phyloP scores from a whole-genome alignment of 768 basidiomycete species.

The Glaciozyma martinii region DNA sequence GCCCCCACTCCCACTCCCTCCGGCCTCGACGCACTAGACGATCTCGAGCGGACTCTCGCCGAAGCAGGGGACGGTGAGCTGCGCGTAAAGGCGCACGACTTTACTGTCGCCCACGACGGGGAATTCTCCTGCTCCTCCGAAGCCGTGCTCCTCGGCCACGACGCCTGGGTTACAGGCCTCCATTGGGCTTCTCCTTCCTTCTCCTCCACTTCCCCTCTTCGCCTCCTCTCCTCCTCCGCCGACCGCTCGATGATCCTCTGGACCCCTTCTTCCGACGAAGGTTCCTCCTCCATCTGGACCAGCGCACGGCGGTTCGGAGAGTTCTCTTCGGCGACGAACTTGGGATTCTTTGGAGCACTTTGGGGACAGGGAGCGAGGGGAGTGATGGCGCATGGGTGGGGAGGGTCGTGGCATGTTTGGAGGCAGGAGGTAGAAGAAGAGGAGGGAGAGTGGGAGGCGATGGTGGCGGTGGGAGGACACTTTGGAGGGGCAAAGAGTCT shows the following conservation, averaged over 20 bases:
- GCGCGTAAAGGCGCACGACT: conserved; percentile 73
- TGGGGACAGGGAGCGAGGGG: conserved; percentile 62
- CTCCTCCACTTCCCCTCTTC: background rate
- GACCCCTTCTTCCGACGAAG: conserved; percentile 50
- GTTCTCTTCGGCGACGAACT: conserved; percentile 71
- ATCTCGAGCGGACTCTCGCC: conserved; percentile 20
- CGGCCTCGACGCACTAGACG: conserved; percentile 29
- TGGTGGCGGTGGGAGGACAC: conserved; percentile 77
- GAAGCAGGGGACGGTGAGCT: conserved; percentile 51
- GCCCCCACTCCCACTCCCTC: background rate
- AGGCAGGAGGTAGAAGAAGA: conserved; percentile 38
- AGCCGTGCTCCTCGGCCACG: conserved; percentile 90
- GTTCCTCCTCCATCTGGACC: conserved; percentile 58
- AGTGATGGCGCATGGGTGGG: conserved; percentile 83
- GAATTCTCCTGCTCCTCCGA: conserved; percentile 76
- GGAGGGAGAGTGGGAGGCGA: conserved; percentile 55
- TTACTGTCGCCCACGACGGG: conserved; percentile 52
- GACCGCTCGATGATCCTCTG: conserved; percentile 94
- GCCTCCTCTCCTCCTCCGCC: conserved; percentile 78
- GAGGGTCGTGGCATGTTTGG: conserved; percentile 90
- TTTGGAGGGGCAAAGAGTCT: conserved; percentile 67
- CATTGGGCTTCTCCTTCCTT: conserved; percentile 56
- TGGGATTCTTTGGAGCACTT: conserved; percentile 84
- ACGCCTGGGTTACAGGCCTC: conserved; percentile 81
- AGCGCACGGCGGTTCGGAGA: conserved; percentile 87